These are phyloP conservation scores for Phaseolus coccineus DNA, from an alignment of 331 rosid genomes.

Conservation along the genomic window DNA sequence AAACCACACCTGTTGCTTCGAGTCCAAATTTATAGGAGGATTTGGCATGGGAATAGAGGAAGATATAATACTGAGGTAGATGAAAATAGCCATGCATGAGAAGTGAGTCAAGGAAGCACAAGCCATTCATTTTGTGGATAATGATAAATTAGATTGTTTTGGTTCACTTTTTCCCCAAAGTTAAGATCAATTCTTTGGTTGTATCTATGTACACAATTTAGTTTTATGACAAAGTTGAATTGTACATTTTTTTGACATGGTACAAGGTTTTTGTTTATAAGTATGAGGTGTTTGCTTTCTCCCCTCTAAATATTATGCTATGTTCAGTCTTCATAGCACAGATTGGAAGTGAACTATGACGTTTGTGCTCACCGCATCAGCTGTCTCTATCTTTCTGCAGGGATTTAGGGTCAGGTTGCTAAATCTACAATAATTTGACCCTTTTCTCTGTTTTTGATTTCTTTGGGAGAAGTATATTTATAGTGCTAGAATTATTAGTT, in stretches of 20 bases:
- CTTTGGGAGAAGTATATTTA: neutral
- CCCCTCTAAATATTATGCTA: neutral
- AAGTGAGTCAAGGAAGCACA: neutral
- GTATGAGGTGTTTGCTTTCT: neutral
- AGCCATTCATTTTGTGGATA: conserved; percentile 26
- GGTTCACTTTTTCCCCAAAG: conserved; percentile 11
- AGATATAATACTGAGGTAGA: neutral
- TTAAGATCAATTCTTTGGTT: conserved; percentile 9
- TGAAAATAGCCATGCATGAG: neutral
- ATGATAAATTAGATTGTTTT: conserved; percentile 42
- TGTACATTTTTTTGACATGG: conserved; percentile 19
- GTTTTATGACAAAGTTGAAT: conserved; percentile 31
- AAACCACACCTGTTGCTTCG: conserved; percentile 51
- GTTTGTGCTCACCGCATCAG: neutral
- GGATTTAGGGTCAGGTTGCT: neutral
- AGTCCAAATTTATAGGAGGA: neutral
- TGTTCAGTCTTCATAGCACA: neutral
- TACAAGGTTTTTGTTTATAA: neutral
- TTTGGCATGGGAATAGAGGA: conserved; percentile 57
- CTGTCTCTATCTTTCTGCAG: neutral
- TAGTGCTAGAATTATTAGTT: neutral
- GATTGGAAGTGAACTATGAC: neutral
- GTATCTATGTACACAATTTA: conserved; percentile 16
- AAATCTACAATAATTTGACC: neutral
- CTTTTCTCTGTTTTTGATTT: neutral